A percentile compares a stretch with the other conserved stretches of the same genome.
These are phyloP conservation scores for Tolypocladium paradoxum DNA, from an alignment of 2,329 filamentous ascomycete genomes.

Conservation along the genomic window DNA sequence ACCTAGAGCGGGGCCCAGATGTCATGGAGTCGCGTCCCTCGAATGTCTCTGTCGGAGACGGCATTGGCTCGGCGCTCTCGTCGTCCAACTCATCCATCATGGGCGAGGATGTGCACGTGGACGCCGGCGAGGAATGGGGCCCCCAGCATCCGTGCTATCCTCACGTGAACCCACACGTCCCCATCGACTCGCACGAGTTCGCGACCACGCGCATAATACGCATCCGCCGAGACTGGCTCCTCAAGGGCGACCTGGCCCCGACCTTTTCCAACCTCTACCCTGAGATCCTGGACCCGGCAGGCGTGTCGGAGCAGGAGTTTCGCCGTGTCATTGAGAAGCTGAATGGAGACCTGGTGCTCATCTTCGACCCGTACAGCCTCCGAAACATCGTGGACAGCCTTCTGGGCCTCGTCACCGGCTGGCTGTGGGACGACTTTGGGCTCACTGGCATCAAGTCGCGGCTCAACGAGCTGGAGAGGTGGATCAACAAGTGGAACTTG, in stretches of 20 bases:
- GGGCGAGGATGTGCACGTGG: constrained; percentile 53
- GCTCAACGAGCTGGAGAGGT: constrained; percentile 60
- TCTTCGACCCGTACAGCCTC: constrained; percentile 67
- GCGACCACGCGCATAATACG: constrained; percentile 78
- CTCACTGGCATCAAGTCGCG: constrained; percentile 64
- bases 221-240: constrained; percentile 82
- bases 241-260: constrained; percentile 79
- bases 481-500: constrained; percentile 79
- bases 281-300: constrained; percentile 79
- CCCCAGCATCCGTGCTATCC: constrained; percentile 90
- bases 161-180: constrained; percentile 85
- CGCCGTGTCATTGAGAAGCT: constrained; percentile 69
- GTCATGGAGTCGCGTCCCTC: constrained; percentile 33
- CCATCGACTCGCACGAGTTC: constrained; percentile 63
- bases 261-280: constrained; percentile 94
- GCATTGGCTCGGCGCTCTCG: constrained; percentile 43
- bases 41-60: constrained; percentile 36
- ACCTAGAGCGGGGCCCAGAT: constrained; percentile 45
- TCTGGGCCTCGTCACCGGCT: constrained; percentile 75
- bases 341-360: constrained; percentile 64
- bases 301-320: constrained; percentile 79
- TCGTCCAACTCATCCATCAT: constrained; percentile 50
- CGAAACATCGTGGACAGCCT: constrained; percentile 72
- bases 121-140: constrained; percentile 75
- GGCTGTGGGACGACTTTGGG: constrained; percentile 89